Evolutionary conservation across 2,329 filamentous ascomycete genomes (phyloP).

Genomic region (Talaromyces sp.): DNA sequence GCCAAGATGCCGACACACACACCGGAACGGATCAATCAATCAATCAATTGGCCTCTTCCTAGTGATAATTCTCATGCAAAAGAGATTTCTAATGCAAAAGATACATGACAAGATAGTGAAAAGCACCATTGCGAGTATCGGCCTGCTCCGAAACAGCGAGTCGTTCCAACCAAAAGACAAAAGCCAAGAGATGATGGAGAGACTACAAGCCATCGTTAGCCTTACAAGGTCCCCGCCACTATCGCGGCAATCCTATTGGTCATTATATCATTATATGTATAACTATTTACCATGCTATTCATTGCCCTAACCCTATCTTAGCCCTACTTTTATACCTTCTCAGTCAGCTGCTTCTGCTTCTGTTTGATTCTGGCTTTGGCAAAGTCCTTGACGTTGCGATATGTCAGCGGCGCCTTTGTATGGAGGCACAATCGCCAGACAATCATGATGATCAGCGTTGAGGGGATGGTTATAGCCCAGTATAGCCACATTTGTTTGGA

Average conservation of each 20-base stretch:
- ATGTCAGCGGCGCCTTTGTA: constrained; percentile 10
- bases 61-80: constrained; percentile 7
- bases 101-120: constrained; percentile 8
- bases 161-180: not conserved
- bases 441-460: constrained; percentile 14
- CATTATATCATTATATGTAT: too few species aligned
- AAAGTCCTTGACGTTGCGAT: not conserved
- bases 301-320: constrained; percentile 1
- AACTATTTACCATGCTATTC: too few species aligned
- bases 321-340: not conserved
- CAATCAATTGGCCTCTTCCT: constrained; percentile 1
- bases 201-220: not conserved
- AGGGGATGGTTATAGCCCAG: constrained; percentile 18
- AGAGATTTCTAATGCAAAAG: constrained; percentile 8
- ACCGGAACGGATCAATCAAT: not conserved
- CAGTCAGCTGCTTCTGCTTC: not conserved
- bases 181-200: constrained; percentile 8
- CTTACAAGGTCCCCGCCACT: not conserved
- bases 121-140: constrained; percentile 5
- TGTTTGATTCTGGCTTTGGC: not conserved
- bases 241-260: not conserved
- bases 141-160: not conserved
- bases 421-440: constrained; percentile 16
- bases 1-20: not conserved
- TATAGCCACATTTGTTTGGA: constrained; percentile 20